Evolutionary conservation across 345 rosid genomes (phyloP), one percentile per base, ranked within the genome.

Genomic region (Eutrema heterophyllum): DNA sequence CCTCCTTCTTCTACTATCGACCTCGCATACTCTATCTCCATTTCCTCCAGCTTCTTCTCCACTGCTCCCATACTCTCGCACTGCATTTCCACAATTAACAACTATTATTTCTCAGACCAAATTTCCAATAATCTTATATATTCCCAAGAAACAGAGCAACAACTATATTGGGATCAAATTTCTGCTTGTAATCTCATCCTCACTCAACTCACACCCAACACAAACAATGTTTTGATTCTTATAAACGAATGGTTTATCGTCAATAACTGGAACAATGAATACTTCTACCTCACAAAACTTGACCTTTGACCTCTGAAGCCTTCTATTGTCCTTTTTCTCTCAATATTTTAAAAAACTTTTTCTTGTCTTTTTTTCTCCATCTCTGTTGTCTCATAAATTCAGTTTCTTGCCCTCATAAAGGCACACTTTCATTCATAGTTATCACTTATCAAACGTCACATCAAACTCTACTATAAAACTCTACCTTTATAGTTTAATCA

Each of bases 1-100:
- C 91, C 92, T 12, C 90, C 91, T 75, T 88, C 97, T 78, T 88
- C 89, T 2, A 91, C 92, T 51, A 39, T 30, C 0, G 84, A 74
- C 39, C 84, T 72, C 46, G 65, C 85, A 78, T 84, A 83, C 46
- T 82, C 52, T 2, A 91, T 83, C 44, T 53, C 80, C 92, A 88
- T 83, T 26, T 91, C 92, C 13, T 81, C 78, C 39, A 91, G 77
- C 79, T 79, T 84, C 69, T 81, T 86, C 89, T 87, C 90, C 71
- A 91, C 94, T 4, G 73, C 74, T 18, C 13, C 85, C 87, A 91
- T 80, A 66, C 89, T 83, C 84, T 86, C 92, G 12, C 92, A 86
- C 97, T 91, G 78, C 73, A 49, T 27, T 27, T 45, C 18, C 43
- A 40, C 14, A 62, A 2, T 39, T 6, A 11, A 57, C 11, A 65